Conservation (phyloP, 495 filamentous ascomycete species). For the Hypoxylon intermedium region DNA sequence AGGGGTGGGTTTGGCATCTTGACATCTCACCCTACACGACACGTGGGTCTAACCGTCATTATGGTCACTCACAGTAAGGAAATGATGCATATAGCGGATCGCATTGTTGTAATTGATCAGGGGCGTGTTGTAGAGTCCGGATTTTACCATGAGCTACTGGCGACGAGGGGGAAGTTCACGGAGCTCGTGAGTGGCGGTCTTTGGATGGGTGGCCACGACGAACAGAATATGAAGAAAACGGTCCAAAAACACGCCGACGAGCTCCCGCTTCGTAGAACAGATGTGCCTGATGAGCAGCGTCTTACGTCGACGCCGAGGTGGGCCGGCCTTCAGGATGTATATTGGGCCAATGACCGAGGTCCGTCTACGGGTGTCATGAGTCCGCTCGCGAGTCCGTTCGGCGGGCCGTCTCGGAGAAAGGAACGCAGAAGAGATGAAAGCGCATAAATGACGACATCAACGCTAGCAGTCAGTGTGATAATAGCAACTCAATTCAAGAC, state of each 20-base stretch:
- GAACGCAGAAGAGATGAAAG: constrained; percentile 25
- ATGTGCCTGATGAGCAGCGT: constrained; percentile 11
- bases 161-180: constrained; percentile 43
- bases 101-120: constrained; percentile 72
- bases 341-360: constrained; percentile 31
- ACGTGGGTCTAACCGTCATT: constrained; percentile 61
- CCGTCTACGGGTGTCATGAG: constrained; percentile 38
- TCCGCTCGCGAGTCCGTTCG: constrained; percentile 36
- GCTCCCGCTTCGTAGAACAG: constrained; percentile 29
- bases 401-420: constrained; percentile 29
- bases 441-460: too few species aligned
- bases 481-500: too few species aligned
- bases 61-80: constrained; percentile 79
- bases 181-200: constrained; percentile 46
- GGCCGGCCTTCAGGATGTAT: constrained; percentile 26
- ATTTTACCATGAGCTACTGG: constrained; percentile 60
- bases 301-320: constrained; percentile 29
- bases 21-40: not conserved
- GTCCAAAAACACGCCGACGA: not conserved
- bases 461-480: too few species aligned
- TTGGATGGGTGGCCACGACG: constrained; percentile 32
- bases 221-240: not conserved
- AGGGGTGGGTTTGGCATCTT: not conserved
- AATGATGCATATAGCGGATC: constrained; percentile 82
- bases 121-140: constrained; percentile 74